Evolutionary conservation across 202 grass and related monocot species (phyloP).

Genomic region (Panicum hallii): DNA sequence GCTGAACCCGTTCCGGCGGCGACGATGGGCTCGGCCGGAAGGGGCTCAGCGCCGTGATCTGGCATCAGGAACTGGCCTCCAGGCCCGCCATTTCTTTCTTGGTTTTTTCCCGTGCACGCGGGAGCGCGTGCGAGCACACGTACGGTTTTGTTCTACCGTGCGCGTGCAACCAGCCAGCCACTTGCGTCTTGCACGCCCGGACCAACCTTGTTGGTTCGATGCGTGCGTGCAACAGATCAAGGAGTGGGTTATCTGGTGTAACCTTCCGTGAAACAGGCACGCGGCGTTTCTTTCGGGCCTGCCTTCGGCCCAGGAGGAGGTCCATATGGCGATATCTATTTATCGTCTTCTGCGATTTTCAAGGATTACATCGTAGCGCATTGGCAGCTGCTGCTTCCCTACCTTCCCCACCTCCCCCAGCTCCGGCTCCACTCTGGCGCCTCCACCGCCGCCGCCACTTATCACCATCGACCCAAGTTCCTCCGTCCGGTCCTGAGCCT

Average conservation of each 20-base stretch:
- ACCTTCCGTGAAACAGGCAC: neutral
- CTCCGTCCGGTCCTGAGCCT: no score
- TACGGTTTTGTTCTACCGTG: constrained; percentile 13
- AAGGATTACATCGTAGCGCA: no score
- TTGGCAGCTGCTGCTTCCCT: no score
- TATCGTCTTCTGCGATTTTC: no score
- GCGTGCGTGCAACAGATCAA: neutral
- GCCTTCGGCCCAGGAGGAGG: no score
- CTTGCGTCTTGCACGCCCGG: neutral
- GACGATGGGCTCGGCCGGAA: neutral
- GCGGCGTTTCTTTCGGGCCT: no score
- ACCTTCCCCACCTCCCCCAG: no score
- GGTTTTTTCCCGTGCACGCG: constrained; percentile 20
- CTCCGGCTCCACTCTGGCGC: no score
- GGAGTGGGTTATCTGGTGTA: neutral
- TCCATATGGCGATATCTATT: no score
- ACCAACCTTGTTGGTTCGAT: neutral
- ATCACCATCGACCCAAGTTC: no score
- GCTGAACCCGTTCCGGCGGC: neutral
- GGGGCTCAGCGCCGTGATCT: neutral
- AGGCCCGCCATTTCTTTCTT: neutral
- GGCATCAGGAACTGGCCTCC: neutral
- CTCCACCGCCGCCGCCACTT: no score
- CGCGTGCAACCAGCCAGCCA: neutral
- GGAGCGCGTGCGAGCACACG: neutral